These are phyloP conservation scores for Hsuehochloa calcarea DNA, from an alignment of 176 grass and related monocot genomes.

Conservation along the genomic window DNA sequence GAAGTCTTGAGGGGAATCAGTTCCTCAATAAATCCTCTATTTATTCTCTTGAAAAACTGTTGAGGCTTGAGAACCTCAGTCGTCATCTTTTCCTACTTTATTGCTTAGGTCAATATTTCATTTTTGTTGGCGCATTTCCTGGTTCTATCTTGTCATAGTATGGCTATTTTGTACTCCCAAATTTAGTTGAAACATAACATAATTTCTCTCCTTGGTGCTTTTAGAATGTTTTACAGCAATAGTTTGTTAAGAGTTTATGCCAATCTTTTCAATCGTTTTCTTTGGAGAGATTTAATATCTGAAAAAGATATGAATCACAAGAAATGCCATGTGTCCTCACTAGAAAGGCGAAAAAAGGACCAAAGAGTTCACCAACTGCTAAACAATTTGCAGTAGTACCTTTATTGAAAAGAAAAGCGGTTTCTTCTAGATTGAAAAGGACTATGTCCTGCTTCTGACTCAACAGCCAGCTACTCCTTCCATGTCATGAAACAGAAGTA, in stretches of 20 bases:
- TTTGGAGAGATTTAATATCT: not conserved
- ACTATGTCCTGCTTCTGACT: not conserved
- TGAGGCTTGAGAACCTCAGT: not conserved
- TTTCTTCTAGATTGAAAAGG: conserved; percentile 12
- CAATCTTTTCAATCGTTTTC: not conserved
- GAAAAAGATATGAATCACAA: not conserved
- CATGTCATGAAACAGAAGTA: not conserved
- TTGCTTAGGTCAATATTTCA: not conserved
- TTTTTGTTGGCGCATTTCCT: not conserved
- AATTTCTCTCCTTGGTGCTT: not conserved
- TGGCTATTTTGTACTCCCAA: not conserved
- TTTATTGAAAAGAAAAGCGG: not conserved
- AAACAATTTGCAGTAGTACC: not conserved
- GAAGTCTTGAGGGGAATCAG: not conserved
- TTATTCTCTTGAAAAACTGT: not conserved
- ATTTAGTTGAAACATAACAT: not conserved
- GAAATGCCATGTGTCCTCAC: not conserved
- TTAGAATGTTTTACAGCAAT: not conserved
- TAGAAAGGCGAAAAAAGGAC: not conserved
- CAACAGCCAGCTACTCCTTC: not conserved
- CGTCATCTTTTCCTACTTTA: not conserved
- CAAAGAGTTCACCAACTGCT: not conserved
- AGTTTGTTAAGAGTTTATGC: not conserved
- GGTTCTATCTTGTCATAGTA: not conserved
- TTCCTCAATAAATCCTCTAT: not conserved